Evolutionary conservation across 768 basidiomycete genomes (phyloP), one percentile per base, ranked within the genome.

Genomic region (Rhizopogon vulgaris): DNA sequence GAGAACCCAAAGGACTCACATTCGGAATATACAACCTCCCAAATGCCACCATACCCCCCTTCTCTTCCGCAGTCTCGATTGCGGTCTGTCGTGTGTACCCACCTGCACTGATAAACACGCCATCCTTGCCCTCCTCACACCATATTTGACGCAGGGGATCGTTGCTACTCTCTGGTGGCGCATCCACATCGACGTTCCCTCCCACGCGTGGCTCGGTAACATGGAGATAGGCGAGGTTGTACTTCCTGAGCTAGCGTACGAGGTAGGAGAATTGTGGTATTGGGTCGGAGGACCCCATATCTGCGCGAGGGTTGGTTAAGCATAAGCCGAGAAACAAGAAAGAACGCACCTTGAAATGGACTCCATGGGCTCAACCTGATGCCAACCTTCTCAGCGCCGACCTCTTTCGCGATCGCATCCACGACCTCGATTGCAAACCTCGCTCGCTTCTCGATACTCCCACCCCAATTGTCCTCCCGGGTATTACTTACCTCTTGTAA

Each of bases 401-500:
- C 64, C 1, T 70, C 73, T 1, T 67, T 56, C 10, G 62, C 54
- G 37, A 79, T 65, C 6, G 74, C 74, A 17, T 72, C 61, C n/a
- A 75, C 57, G 34, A 79, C 66, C 57, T 77, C 72, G n/a, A 76
- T 65, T 1, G 63, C 53, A 60, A 83, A 80, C 12, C 76, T 66
- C 1, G 68, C 60, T 8, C 80, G 61, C 50, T 78, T 78, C 56
- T 78, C 76, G 40, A 77, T 58, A 32, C 69, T 69, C 4, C 80
- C 80, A 6, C 80, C 80, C 62, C 76, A 82, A 42, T 66, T 62
- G 64, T 79, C 78, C 17, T 68, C 74, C 12, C 78, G 69, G 39
- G 70, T 63, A 59, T 79, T 78, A 17, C 62, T 55, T 12, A 60
- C 58, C 41, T 64, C 57, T 48, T 75, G 69, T n/a, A 73, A 47